Percentiles rank a stretch among this genome's conserved stretches.
Conservation (phyloP, 2,329 filamentous ascomycete genomes). For the Pseudogymnoascus sp. region DNA sequence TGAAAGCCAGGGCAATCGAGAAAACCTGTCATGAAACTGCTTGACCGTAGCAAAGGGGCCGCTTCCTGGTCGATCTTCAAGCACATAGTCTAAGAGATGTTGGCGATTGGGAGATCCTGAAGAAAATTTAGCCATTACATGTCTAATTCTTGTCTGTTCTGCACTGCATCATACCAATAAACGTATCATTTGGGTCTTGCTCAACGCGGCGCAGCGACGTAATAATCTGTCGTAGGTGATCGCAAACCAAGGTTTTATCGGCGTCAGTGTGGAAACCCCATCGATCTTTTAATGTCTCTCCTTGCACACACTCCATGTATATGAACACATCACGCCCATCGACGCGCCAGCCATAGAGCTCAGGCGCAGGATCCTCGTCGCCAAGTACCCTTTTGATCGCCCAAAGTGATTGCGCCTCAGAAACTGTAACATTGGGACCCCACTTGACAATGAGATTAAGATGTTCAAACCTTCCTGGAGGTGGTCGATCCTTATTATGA, state of each 20-base stretch:
- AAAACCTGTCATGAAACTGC: not conserved
- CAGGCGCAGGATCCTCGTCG: conserved; percentile 29
- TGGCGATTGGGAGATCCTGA: not conserved
- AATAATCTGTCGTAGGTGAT: not conserved
- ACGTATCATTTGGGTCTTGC: not conserved
- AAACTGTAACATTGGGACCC: conserved; percentile 21
- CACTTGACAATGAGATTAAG: conserved; percentile 31
- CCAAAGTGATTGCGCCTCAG: conserved; percentile 30
- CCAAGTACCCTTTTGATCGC: conserved; percentile 20
- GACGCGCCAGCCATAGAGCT: conserved; percentile 30
- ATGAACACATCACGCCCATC: conserved; percentile 1
- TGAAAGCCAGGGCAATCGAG: not conserved
- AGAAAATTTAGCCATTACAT: not conserved
- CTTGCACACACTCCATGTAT: not conserved
- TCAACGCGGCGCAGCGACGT: not conserved
- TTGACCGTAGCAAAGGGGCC: not conserved
- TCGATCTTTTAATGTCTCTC: not conserved
- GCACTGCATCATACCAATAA: not conserved
- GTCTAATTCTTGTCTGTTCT: not conserved
- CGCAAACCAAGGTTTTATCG: not conserved
- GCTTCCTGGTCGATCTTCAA: not conserved
- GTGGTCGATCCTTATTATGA: conserved; percentile 6
- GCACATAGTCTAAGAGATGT: not conserved
- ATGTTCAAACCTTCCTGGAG: conserved; percentile 25
- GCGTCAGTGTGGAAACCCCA: not conserved